phyloP scores from a whole-genome alignment of 2,329 filamentous ascomycete genomes.

The Paecilomyces formosus region DNA sequence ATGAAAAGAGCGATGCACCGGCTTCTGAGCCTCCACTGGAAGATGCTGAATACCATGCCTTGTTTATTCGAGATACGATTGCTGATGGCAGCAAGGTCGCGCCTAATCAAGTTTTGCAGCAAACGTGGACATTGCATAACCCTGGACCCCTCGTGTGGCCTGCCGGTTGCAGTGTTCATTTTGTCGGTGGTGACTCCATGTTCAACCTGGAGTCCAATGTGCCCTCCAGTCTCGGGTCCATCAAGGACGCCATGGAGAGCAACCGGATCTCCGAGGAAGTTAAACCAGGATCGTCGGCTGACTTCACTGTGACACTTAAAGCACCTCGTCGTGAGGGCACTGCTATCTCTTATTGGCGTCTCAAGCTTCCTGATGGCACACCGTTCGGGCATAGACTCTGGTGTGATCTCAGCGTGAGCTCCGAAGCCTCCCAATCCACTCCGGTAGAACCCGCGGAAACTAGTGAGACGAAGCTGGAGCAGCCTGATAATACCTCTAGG shows the following conservation, averaged over 20 bases:
- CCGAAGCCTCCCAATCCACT: conserved; percentile 9
- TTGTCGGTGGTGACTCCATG: conserved; percentile 94
- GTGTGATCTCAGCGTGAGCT: conserved; percentile 74
- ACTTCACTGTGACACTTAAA: conserved; percentile 80
- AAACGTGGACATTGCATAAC: conserved; percentile 89
- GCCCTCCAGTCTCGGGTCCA: conserved; percentile 68
- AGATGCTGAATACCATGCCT: conserved; percentile 42
- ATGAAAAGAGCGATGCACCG: conserved; percentile 4
- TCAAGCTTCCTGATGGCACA: conserved; percentile 70
- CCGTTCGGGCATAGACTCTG: conserved; percentile 91
- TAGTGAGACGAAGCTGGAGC: conserved; percentile 11
- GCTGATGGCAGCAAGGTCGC: conserved; percentile 67
- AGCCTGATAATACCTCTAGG: conserved; percentile 22
- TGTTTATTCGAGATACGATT: conserved; percentile 72
- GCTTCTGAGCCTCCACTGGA: conserved; percentile 23
- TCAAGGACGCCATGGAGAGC: conserved; percentile 74
- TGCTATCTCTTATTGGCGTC: conserved; percentile 91
- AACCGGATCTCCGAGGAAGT: conserved; percentile 65
- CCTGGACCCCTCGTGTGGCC: conserved; percentile 76
- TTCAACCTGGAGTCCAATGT: conserved; percentile 75
- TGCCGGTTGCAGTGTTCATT: conserved; percentile 80
- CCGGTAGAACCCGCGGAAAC: conserved; percentile 5
- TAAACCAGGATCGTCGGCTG: conserved; percentile 63
- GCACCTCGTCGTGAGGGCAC: conserved; percentile 70
- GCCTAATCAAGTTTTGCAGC: conserved; percentile 69